These are phyloP conservation scores for Aspergillus fructus DNA, from an alignment of 2,329 filamentous ascomycete species.

Conservation along the genomic window DNA sequence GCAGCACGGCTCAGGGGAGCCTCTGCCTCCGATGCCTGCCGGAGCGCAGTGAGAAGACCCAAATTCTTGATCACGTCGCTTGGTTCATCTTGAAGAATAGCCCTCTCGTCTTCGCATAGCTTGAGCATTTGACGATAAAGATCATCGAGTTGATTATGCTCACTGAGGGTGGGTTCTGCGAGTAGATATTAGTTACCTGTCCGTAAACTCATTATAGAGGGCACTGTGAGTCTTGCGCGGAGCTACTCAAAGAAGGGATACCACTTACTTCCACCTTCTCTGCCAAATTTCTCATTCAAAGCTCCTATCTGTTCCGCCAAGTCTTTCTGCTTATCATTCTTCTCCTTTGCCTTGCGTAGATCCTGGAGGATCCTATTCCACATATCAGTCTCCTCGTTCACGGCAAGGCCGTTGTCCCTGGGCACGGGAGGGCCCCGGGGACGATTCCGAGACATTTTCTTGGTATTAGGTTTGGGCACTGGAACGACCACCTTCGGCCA, in stretches of 20 bases:
- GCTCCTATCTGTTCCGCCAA: conserved; percentile 41
- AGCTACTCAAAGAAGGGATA: not conserved
- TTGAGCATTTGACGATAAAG: conserved; percentile 48
- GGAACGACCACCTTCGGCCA: conserved; percentile 5
- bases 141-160: conserved; percentile 46
- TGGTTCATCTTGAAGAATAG: conserved; percentile 49
- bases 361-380: conserved; percentile 46
- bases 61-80: conserved; percentile 53
- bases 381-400: conserved; percentile 46
- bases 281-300: conserved; percentile 46
- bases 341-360: conserved; percentile 44
- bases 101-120: conserved; percentile 49
- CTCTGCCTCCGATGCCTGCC: conserved; percentile 48
- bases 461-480: not conserved
- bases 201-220: not conserved
- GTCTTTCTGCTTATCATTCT: conserved; percentile 42
- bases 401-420: conserved; percentile 44
- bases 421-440: conserved; percentile 37
- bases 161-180: conserved; percentile 37
- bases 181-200: conserved; percentile 13
- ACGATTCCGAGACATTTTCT: conserved; percentile 43
- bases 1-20: conserved; percentile 38
- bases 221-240: not conserved
- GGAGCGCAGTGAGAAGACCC: conserved; percentile 49
- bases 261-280: conserved; percentile 43